Evolutionary conservation across 768 basidiomycete species (phyloP).

Genomic region (Boletus subcaerulescens): DNA sequence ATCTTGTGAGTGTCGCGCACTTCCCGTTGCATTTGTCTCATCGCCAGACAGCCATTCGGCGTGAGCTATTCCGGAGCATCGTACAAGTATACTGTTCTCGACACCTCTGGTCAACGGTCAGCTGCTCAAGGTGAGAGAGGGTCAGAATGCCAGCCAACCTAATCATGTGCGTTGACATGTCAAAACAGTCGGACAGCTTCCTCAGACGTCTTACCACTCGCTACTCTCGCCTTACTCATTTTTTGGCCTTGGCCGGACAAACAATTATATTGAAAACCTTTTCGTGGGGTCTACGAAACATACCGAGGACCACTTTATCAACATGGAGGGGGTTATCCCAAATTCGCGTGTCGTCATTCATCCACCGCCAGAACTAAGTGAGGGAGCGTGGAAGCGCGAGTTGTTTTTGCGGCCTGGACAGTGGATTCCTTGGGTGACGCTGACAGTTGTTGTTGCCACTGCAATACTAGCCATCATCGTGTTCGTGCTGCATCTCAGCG

Average conservation of each 20-base stretch:
- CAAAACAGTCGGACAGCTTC: slow-evolving; percentile 77
- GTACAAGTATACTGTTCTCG: slow-evolving; percentile 95
- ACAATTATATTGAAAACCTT: slow-evolving; percentile 99
- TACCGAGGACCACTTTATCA: slow-evolving; percentile 68
- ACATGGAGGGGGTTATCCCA: slow-evolving; percentile 96
- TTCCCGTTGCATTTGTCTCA: slow-evolving; percentile 1
- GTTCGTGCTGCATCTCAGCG: slow-evolving; percentile 82
- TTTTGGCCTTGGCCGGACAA: slow-evolving; percentile 95
- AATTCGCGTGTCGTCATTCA: slow-evolving; percentile 97
- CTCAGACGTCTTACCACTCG: slow-evolving; percentile 90
- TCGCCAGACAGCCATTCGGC: slow-evolving; percentile 70
- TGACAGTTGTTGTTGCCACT: slow-evolving; percentile 76
- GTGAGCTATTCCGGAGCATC: slow-evolving; percentile 93
- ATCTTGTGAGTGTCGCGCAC: slow-evolving; percentile 59
- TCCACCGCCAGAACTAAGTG: slow-evolving; percentile 57
- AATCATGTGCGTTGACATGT: neutral
- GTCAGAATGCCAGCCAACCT: neutral
- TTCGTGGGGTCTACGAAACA: slow-evolving; percentile 92
- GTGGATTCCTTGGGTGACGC: slow-evolving; percentile 98
- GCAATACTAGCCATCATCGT: slow-evolving; percentile 76
- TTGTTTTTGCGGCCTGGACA: slow-evolving; percentile 91
- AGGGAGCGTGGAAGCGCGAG: slow-evolving; percentile 73
- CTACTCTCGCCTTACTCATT: slow-evolving; percentile 91
- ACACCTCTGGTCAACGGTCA: slow-evolving; percentile 82
- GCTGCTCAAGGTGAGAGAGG: slow-evolving; percentile 76